Evolutionary conservation across 2,329 filamentous ascomycete species (phyloP).

Genomic region (Acrocalymma vagum): DNA sequence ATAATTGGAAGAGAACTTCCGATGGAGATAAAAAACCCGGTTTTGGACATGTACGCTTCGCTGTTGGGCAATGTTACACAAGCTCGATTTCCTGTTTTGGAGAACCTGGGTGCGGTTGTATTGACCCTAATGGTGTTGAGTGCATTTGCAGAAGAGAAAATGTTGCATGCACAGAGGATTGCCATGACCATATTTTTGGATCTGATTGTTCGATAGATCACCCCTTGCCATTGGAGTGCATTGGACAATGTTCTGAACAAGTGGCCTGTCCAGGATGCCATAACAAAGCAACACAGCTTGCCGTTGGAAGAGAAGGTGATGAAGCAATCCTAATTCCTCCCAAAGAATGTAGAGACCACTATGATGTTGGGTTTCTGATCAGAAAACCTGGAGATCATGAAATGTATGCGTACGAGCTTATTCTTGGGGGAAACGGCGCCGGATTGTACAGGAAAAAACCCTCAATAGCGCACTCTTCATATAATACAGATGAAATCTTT

Average conservation of each 20-base stretch:
- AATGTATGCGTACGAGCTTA: slow-evolving; percentile 3
- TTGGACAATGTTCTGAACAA: not conserved
- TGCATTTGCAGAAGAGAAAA: slow-evolving; percentile 2
- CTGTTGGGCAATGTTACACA: not conserved
- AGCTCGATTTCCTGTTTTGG: not conserved
- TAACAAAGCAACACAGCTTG: not conserved
- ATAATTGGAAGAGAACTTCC: no score
- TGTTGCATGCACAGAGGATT: not conserved
- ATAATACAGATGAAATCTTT: not conserved
- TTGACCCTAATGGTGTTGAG: not conserved
- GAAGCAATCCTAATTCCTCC: slow-evolving; percentile 3
- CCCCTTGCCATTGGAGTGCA: not conserved
- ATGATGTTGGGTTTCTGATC: not conserved
- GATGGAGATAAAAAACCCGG: no score
- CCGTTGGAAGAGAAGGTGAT: slow-evolving; percentile 2
- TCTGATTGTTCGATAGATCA: not conserved
- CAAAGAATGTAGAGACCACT: not conserved
- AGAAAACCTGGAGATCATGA: not conserved
- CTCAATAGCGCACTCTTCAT: not conserved
- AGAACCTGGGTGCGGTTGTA: not conserved
- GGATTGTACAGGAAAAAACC: slow-evolving; percentile 1
- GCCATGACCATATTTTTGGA: not conserved
- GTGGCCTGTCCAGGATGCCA: slow-evolving; percentile 2
- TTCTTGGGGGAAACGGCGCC: slow-evolving; percentile 1
- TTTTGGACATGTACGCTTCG: no score